Evolutionary conservation across 148 eudicot species (phyloP), one percentile per base, ranked within the genome.

Genomic region (Rhododendron griersonianum): DNA sequence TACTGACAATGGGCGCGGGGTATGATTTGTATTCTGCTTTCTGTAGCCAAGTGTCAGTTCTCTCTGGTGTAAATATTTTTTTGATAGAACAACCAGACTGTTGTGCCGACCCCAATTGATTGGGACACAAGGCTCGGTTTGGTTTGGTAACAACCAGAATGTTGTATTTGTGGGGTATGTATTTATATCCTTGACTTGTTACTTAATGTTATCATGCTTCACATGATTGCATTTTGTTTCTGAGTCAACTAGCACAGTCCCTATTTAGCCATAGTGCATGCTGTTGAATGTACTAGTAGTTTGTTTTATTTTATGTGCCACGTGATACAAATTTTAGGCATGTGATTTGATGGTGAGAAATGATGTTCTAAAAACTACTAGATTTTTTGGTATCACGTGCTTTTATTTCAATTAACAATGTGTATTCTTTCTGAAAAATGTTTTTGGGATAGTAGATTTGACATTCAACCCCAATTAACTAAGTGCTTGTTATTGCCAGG

Each of bases 1-100:
- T 79, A 89, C 91, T 19, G 99, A 97, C 90, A 91, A 97, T 86
- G 99, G 99, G n/a, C 98, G 99, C 61, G 99, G 99, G 98, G 99
- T 97, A 94, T 87, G 93, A 30, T 37, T 57, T 87, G 21, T 81
- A 30, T 84, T 77, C 74, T 82, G 37, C 28, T 89, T 11, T 81
- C 53, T 89, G 51, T 33, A 15, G 48, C 47, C 14, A 18, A 57
- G 9, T 81, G 83, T 21, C 25, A 84, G 28, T 81, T 80, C 7
- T 81, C 28, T 41, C 48, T 39, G 41, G 25, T 47, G 65, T 61
- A 55, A 19, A 74, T 44, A 51, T 35, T 33, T 33, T 47, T 15
- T 35, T 21, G 21, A 48, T 5, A 45, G 63, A 87, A 23, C 7
- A 48, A 63, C 33, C 71, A 44, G 15, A 63, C 9, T 45, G 1